A percentile compares a stretch with the other conserved stretches of the same genome.
These are phyloP conservation scores for Chenopodium formosanum DNA, from an alignment of 148 eudicot genomes.

Conservation along the genomic window DNA sequence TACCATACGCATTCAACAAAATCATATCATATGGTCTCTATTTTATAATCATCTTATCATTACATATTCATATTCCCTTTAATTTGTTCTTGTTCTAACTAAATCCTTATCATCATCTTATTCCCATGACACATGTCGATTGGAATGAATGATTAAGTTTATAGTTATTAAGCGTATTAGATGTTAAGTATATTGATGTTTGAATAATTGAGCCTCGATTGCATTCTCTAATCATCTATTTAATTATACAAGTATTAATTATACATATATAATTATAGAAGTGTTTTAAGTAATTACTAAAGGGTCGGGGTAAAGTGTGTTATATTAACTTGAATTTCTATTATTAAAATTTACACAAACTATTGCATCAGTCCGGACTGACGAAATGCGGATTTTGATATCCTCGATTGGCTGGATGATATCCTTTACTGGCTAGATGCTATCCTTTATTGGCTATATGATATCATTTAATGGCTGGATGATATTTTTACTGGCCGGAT, in stretches of 20 bases:
- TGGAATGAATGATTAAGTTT: not conserved
- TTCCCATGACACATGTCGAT: slow-evolving; percentile 4
- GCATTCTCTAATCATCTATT: not conserved
- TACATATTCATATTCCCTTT: not conserved
- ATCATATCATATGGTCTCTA: not conserved
- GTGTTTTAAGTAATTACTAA: not conserved
- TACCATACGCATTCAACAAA: slow-evolving; percentile 9
- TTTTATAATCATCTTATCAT: slow-evolving; percentile 6
- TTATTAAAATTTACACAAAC: too few species aligned
- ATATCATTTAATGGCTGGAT: too few species aligned
- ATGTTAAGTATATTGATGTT: not conserved
- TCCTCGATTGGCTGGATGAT: too few species aligned
- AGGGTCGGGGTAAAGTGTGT: too few species aligned
- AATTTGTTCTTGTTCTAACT: not conserved
- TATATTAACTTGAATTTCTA: too few species aligned
- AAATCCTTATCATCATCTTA: not conserved
- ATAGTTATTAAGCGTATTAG: not conserved
- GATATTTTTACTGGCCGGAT: too few species aligned
- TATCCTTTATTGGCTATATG: too few species aligned
- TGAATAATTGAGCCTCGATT: not conserved
- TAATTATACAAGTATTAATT: not conserved
- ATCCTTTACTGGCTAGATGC: too few species aligned
- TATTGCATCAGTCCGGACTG: too few species aligned
- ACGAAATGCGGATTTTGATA: too few species aligned
- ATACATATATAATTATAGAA: not conserved